Percentiles rank a stretch among this genome's conserved stretches.
Conservation (phyloP, 345 rosid species). For the Barbarea vulgaris region DNA sequence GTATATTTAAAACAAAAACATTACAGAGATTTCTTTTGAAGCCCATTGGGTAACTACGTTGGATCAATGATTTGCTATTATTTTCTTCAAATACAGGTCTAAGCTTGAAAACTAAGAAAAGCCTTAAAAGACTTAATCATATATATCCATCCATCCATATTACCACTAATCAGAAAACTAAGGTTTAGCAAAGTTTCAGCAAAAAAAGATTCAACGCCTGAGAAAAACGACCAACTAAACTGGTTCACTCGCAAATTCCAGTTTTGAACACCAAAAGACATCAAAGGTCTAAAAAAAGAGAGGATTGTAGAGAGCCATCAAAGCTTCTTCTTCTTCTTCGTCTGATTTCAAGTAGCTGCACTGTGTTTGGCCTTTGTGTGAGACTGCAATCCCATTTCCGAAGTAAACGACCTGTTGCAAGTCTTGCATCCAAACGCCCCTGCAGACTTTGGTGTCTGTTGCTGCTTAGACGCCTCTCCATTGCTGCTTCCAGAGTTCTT, state of each 20-base stretch:
- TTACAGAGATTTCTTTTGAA: background rate
- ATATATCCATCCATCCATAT: background rate
- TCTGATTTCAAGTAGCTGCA: conserved; percentile 40
- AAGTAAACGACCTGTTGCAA: conserved; percentile 71
- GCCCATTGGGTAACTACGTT: background rate
- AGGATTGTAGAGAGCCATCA: background rate
- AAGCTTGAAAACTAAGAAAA: background rate
- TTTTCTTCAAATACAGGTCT: background rate
- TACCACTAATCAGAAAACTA: conserved; percentile 8
- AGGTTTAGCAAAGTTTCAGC: conserved; percentile 13
- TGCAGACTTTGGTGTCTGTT: conserved; percentile 52
- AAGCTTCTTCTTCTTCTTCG: background rate
- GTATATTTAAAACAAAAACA: too few relatives aligned
- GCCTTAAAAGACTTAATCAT: background rate
- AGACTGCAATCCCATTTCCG: conserved; percentile 69
- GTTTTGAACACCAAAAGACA: conserved; percentile 18
- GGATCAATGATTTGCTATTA: background rate
- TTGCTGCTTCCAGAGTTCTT: conserved; percentile 49
- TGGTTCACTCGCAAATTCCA: conserved; percentile 16
- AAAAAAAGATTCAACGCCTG: background rate
- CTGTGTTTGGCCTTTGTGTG: conserved; percentile 84
- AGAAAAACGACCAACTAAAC: conserved; percentile 7
- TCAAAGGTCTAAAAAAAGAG: background rate
- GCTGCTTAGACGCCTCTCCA: conserved; percentile 50
- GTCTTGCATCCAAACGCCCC: conserved; percentile 54